Percentiles rank a stretch among this genome's conserved stretches.
These are phyloP conservation scores for Cordyceps militaris DNA, from an alignment of 2,329 filamentous ascomycete species.

Conservation along the genomic window DNA sequence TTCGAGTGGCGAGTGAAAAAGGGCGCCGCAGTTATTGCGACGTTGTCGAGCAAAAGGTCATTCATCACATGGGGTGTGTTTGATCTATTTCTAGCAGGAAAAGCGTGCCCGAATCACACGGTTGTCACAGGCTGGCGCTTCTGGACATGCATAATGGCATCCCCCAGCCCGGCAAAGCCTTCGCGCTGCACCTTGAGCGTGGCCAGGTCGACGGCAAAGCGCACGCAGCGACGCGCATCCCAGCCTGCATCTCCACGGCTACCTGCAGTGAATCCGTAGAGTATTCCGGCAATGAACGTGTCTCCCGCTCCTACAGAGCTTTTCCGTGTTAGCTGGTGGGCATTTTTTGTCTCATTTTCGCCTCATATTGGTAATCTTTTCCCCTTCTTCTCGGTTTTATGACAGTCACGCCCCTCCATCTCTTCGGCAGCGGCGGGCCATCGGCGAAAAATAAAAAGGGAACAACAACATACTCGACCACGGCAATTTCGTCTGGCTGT, in stretches of 20 bases:
- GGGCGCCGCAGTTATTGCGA: too few species aligned
- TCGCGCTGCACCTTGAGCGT: constrained; percentile 61
- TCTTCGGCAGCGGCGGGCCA: background rate
- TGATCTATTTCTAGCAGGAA: background rate
- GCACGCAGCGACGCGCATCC: constrained; percentile 41
- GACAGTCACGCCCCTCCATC: background rate
- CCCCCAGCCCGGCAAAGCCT: constrained; percentile 51
- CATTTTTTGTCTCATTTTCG: background rate
- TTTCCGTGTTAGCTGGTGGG: constrained; percentile 8
- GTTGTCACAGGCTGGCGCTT: background rate
- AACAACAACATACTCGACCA: constrained; percentile 47
- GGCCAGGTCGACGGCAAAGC: constrained; percentile 59
- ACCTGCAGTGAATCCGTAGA: constrained; percentile 47
- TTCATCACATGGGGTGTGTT: background rate
- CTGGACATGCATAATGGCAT: constrained; percentile 17
- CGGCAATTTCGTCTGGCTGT: constrained; percentile 31
- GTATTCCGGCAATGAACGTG: constrained; percentile 65
- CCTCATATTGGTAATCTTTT: background rate
- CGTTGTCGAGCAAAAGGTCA: background rate
- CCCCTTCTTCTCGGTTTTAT: background rate
- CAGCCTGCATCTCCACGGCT: constrained; percentile 32
- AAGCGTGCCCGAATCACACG: background rate
- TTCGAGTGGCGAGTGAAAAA: background rate
- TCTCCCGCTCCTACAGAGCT: constrained; percentile 66
- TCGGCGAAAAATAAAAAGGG: background rate